phyloP scores from a whole-genome alignment of 352 stramenopile genomes.

The Saprolegnia diclina region DNA sequence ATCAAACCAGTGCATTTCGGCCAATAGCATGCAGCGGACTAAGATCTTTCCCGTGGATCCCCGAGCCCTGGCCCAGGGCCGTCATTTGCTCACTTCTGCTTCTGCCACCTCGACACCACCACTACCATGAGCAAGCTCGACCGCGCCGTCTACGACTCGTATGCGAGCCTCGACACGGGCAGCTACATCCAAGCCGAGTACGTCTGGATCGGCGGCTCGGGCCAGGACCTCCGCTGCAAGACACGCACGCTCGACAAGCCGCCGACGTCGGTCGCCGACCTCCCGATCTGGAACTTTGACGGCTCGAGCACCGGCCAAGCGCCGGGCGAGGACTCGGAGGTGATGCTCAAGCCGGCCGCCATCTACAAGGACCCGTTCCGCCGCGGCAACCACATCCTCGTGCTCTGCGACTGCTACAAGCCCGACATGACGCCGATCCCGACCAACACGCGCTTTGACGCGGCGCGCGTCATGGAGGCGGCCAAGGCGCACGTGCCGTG shows the following conservation, averaged over 20 bases:
- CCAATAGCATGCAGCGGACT: too few relatives aligned
- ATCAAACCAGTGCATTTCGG: too few relatives aligned
- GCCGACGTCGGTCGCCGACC: slow-evolving; percentile 60
- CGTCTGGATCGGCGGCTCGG: slow-evolving; percentile 92
- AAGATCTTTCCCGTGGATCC: too few relatives aligned
- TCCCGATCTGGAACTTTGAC: slow-evolving; percentile 98
- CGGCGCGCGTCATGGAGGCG: slow-evolving; percentile 62
- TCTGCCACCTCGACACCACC: neutral
- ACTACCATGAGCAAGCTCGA: slow-evolving; percentile 69
- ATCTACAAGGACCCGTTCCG: slow-evolving; percentile 95
- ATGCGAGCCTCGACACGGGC: slow-evolving; percentile 49
- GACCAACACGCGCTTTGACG: slow-evolving; percentile 88
- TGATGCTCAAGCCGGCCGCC: slow-evolving; percentile 87
- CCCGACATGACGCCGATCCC: slow-evolving; percentile 87
- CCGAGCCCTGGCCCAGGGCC: too few relatives aligned
- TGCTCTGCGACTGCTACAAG: slow-evolving; percentile 97
- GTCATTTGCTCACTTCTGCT: slow-evolving; percentile 17
- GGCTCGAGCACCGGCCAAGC: slow-evolving; percentile 94
- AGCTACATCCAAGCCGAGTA: slow-evolving; percentile 84
- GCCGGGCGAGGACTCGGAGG: slow-evolving; percentile 95
- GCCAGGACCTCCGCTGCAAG: slow-evolving; percentile 90
- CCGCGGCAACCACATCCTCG: slow-evolving; percentile 77
- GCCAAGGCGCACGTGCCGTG: slow-evolving; percentile 61
- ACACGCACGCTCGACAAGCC: slow-evolving; percentile 85
- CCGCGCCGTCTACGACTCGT: slow-evolving; percentile 67